Percentiles rank a stretch among this genome's conserved stretches.
Conservation (phyloP, 1,284 basidiomycete species). For the Ustilago shanxiensis region DNA sequence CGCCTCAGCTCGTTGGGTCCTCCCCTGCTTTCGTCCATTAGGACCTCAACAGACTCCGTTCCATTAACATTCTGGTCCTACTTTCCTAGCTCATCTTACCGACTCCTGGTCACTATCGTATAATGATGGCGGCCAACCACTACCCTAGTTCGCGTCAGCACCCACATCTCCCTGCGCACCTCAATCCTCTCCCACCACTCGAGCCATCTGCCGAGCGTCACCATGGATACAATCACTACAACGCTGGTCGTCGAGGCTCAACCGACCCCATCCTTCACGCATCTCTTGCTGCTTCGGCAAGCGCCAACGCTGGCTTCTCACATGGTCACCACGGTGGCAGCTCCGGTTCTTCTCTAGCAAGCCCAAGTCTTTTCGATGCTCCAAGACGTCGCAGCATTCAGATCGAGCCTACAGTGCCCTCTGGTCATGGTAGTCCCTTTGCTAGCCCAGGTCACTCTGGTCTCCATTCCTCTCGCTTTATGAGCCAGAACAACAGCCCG, state of each 20-base stretch:
- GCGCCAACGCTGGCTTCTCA: slow-evolving; percentile 37
- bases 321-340: slow-evolving; percentile 36
- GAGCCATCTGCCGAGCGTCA: slow-evolving; percentile 53
- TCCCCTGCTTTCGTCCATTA: no score
- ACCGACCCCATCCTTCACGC: slow-evolving; percentile 59
- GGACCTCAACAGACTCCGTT: background rate
- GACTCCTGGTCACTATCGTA: slow-evolving; percentile 3
- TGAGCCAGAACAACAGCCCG: slow-evolving; percentile 55
- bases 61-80: background rate
- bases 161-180: slow-evolving; percentile 48
- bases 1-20: no score
- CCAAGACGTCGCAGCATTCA: slow-evolving; percentile 52
- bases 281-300: slow-evolving; percentile 52
- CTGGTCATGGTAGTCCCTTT: slow-evolving; percentile 40
- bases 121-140: slow-evolving; percentile 55
- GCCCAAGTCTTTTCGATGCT: slow-evolving; percentile 43
- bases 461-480: slow-evolving; percentile 43
- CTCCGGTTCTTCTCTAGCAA: slow-evolving; percentile 43
- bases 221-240: slow-evolving; percentile 33
- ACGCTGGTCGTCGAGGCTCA: slow-evolving; percentile 43
- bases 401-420: slow-evolving; percentile 53
- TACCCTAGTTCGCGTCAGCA: slow-evolving; percentile 51
- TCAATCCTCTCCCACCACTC: slow-evolving; percentile 52
- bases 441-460: slow-evolving; percentile 42
- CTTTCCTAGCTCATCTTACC: background rate